These are phyloP conservation scores for Lyophyllum decastes DNA, from an alignment of 768 basidiomycete genomes.

Conservation along the genomic window DNA sequence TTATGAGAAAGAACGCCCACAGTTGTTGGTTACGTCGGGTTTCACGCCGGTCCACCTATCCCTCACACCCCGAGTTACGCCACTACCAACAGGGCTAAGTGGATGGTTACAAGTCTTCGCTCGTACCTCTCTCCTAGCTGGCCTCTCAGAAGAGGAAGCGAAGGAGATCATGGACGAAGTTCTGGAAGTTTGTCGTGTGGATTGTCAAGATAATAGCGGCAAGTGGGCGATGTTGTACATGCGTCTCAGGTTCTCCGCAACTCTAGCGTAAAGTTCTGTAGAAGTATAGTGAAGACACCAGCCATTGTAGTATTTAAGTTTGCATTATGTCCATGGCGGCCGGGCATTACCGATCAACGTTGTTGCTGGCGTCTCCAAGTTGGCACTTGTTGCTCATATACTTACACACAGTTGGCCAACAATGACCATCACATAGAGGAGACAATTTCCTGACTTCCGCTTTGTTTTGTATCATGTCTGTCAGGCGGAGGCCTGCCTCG, in stretches of 20 bases:
- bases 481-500: constrained; percentile 4
- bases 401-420: too few species aligned
- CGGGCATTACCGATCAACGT: neutral
- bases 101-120: constrained; percentile 75
- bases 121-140: constrained; percentile 57
- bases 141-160: constrained; percentile 54
- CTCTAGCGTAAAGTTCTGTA: constrained; percentile 28
- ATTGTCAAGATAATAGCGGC: constrained; percentile 58
- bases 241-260: constrained; percentile 64
- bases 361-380: neutral
- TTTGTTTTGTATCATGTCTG: constrained; percentile 10
- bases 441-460: neutral
- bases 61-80: constrained; percentile 56
- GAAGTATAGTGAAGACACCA: neutral
- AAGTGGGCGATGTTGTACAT: constrained; percentile 76
- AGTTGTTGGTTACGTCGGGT: constrained; percentile 60
- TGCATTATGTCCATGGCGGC: too few species aligned
- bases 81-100: constrained; percentile 48
- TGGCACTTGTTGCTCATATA: too few species aligned
- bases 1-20: neutral
- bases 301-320: too few species aligned
- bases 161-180: constrained; percentile 64
- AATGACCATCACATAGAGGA: constrained; percentile 3
- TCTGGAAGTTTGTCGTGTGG: constrained; percentile 51
- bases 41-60: constrained; percentile 57